Conservation (phyloP, 2,329 filamentous ascomycete species). For the Diplodia mutila region DNA sequence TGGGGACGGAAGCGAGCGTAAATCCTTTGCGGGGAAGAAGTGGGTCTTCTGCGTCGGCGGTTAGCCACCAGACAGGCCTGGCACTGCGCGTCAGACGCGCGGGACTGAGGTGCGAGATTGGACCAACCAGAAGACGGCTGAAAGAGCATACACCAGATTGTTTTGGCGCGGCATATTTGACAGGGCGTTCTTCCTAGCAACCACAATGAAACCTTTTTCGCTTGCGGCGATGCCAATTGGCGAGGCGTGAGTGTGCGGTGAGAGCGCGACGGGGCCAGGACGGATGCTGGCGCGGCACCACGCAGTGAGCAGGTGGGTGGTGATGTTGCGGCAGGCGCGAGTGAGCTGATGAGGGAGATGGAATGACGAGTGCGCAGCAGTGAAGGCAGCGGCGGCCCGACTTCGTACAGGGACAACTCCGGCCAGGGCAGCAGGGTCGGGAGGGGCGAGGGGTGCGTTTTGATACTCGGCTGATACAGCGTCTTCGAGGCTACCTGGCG, state of each 20-base stretch:
- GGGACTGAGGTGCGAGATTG: constrained; percentile 9
- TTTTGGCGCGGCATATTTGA: constrained; percentile 17
- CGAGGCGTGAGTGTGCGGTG: not conserved
- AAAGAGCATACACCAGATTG: constrained; percentile 8
- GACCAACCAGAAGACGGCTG: not conserved
- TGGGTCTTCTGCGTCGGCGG: constrained; percentile 20
- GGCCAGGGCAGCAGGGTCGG: not conserved
- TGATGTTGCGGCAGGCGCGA: not conserved
- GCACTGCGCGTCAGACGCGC: constrained; percentile 8
- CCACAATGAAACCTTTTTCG: constrained; percentile 6
- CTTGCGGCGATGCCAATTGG: not conserved
- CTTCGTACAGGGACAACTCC: not conserved
- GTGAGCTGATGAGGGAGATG: not conserved
- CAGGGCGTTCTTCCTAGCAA: constrained; percentile 15
- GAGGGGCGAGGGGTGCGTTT: not conserved
- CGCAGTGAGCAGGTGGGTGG: not conserved
- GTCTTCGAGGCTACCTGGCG: not conserved
- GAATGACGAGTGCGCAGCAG: not conserved
- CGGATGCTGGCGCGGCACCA: not conserved
- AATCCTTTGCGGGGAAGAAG: constrained; percentile 24
- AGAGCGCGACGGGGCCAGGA: not conserved
- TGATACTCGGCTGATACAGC: not conserved
- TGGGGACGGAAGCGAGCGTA: constrained; percentile 36
- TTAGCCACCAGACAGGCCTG: constrained; percentile 12
- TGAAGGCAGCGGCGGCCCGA: constrained; percentile 8